These are phyloP conservation scores for Dendrobium catenatum DNA, from an alignment of 106 monocot species.

Conservation along the genomic window DNA sequence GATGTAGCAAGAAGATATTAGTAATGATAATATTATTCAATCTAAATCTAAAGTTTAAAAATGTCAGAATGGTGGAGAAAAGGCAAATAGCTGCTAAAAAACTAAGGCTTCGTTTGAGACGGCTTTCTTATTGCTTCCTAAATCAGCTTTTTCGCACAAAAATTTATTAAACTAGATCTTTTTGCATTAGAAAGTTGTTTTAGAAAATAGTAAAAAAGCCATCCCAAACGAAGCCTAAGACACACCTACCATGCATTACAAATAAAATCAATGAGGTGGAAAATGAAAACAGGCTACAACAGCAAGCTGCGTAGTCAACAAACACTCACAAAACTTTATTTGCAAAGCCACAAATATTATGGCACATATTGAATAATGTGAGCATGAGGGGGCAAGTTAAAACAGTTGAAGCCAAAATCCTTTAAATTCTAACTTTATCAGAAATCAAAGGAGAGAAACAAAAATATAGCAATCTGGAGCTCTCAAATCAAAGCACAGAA, in stretches of 20 bases:
- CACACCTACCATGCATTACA: neutral
- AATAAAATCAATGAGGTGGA: neutral
- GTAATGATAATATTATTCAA: neutral
- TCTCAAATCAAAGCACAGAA: too few species aligned
- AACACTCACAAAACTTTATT: neutral
- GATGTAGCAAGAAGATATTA: neutral
- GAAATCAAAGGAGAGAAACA: too few species aligned
- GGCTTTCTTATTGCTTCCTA: too few species aligned
- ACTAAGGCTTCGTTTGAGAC: neutral
- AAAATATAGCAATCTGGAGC: too few species aligned
- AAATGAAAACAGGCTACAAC: neutral
- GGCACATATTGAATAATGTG: neutral
- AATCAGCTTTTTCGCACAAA: too few species aligned
- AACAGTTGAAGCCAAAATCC: too few species aligned
- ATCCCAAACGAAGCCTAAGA: neutral
- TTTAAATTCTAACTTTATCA: too few species aligned
- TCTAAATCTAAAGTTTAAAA: neutral
- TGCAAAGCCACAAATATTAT: neutral
- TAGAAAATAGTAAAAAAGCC: too few species aligned
- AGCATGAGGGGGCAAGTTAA: neutral
- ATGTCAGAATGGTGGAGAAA: neutral
- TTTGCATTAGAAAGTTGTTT: too few species aligned
- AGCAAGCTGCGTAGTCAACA: neutral
- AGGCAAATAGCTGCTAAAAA: neutral
- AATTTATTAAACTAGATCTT: too few species aligned